phyloP scores from a whole-genome alignment of 306 rosid species.

The Quercus robur region DNA sequence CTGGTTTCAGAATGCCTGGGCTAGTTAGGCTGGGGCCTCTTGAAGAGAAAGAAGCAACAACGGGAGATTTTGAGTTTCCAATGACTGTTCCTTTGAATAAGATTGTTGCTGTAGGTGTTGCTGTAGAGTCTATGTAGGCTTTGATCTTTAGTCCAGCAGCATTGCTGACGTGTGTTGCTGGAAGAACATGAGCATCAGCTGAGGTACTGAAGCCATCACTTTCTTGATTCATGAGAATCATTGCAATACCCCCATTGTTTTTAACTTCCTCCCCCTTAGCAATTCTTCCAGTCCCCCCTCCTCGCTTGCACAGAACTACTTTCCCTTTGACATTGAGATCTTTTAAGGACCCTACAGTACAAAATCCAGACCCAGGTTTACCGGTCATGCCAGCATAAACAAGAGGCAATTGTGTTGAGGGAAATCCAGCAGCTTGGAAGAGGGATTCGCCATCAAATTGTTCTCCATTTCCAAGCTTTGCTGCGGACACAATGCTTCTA shows the following conservation, averaged over 20 bases:
- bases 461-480: slow-evolving; percentile 46
- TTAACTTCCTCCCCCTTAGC: slow-evolving; percentile 63
- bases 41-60: slow-evolving; percentile 61
- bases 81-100: slow-evolving; percentile 58
- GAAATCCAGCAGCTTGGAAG: slow-evolving; percentile 42
- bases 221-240: slow-evolving; percentile 62
- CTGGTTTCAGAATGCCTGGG: slow-evolving; percentile 82
- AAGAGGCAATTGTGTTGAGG: slow-evolving; percentile 36
- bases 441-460: slow-evolving; percentile 42
- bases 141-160: slow-evolving; percentile 53
- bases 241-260: slow-evolving; percentile 57
- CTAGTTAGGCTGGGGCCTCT: slow-evolving; percentile 68
- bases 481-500: slow-evolving; percentile 44
- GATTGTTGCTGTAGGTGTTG: slow-evolving; percentile 52
- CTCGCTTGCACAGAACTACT: slow-evolving; percentile 63
- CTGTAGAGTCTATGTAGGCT: slow-evolving; percentile 58
- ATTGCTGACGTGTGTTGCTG: slow-evolving; percentile 57
- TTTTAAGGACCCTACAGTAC: slow-evolving; percentile 48
- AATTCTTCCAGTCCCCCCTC: slow-evolving; percentile 53
- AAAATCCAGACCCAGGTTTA: slow-evolving; percentile 39
- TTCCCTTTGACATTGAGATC: slow-evolving; percentile 40
- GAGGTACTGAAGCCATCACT: slow-evolving; percentile 34
- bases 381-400: slow-evolving; percentile 53
- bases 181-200: slow-evolving; percentile 62
- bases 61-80: slow-evolving; percentile 46